These are phyloP conservation scores for Glebionis coronaria DNA, from an alignment of 129 eudicot species.

Conservation along the genomic window DNA sequence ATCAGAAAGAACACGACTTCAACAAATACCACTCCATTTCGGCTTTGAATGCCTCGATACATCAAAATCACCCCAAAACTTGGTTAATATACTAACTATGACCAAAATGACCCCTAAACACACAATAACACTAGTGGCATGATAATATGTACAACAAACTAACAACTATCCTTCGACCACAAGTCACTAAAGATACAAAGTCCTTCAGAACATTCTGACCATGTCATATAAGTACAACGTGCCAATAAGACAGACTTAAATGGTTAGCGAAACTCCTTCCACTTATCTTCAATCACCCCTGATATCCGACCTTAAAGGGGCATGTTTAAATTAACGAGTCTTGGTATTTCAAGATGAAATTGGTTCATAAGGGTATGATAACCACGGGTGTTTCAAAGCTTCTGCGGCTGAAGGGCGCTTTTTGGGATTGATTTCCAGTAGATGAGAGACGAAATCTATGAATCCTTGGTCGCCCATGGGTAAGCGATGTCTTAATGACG, in stretches of 20 bases:
- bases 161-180: not conserved
- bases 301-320: slow-evolving; percentile 13
- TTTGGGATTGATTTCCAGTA: slow-evolving; percentile 83
- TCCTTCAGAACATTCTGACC: slow-evolving; percentile 13
- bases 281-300: slow-evolving; percentile 10
- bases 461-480: slow-evolving; percentile 99
- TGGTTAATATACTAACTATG: slow-evolving; percentile 15
- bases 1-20: not conserved
- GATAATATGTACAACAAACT: slow-evolving; percentile 31
- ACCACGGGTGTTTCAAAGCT: slow-evolving; percentile 96
- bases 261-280: slow-evolving; percentile 8
- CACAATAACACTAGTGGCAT: slow-evolving; percentile 16
- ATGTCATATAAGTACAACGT: slow-evolving; percentile 27
- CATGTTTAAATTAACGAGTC: slow-evolving; percentile 3
- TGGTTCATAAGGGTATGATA: slow-evolving; percentile 95
- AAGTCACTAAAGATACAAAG: slow-evolving; percentile 16
- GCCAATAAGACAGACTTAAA: not conserved
- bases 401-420: slow-evolving; percentile 93
- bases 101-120: slow-evolving; percentile 32
- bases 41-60: slow-evolving; percentile 8
- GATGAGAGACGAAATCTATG: slow-evolving; percentile 80
- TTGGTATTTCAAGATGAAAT: slow-evolving; percentile 70
- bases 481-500: slow-evolving; percentile 81
- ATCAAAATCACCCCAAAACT: slow-evolving; percentile 29
- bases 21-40: slow-evolving; percentile 19